Evolutionary conservation across 495 filamentous ascomycete species (phyloP), one percentile per base, ranked within the genome.

Genomic region (Penicillium goetzii): DNA sequence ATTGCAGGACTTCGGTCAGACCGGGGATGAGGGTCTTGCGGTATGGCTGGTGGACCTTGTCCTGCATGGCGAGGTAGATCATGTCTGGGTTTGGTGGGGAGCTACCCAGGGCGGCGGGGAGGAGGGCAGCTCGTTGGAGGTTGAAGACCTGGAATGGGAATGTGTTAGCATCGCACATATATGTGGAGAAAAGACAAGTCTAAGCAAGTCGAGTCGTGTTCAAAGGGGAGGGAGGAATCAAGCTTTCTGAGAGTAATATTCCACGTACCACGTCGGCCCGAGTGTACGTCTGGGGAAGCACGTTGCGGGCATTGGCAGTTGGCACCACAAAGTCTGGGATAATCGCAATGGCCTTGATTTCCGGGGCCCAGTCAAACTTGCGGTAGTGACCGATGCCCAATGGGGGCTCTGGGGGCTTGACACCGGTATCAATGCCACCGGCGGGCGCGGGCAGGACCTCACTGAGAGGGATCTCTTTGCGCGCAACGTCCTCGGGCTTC

Each of bases 61-160:
- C 95, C 77, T 97, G 93, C 95, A 99, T 99, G 30, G 92, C 94
- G 30, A 93, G 83, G 80, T 92, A 96, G 73, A 99, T 98, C 75
- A 92, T 88, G 63, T 93, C 89, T 41, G 94, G 86, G 70, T 97
- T 89, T n/a, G 93, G 94, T 8, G 95, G 95, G 17, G 89, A 92
- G 64, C 89, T 85, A 50, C 93, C 93, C 63, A 99, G 80, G 2
- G 92, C 92, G 5, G 89, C 87, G 14, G 93, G 91, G 12, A 99
- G 87, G 25, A 98, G 80, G 17, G 93, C 92, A 71, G 94, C 89
- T 60, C 95, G 86, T 74, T 97, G 95, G 59, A 97, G 81, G 77
- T 98, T 99, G 84, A 97, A 98, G 5, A 93, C 88, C 88, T 91
- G 54, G 4, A 12, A 3, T 53, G n/a, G 32, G 32, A 3, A 55